phyloP scores from a whole-genome alignment of 2,329 filamentous ascomycete genomes.

The Beauveria varroae region DNA sequence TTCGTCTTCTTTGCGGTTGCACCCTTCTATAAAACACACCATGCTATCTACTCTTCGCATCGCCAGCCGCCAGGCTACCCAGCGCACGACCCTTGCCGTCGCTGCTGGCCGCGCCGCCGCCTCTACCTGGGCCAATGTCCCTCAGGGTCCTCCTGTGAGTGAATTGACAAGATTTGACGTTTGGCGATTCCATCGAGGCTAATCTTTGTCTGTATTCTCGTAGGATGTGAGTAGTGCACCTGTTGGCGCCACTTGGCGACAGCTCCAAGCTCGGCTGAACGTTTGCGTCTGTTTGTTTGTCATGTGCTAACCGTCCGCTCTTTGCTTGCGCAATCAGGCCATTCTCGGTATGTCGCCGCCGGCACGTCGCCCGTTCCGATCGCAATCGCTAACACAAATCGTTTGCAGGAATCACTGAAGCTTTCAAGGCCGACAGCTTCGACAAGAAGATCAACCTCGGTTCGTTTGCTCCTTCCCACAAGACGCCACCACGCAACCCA shows the following conservation, averaged over 20 bases:
- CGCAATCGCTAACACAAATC: conserved; percentile 17
- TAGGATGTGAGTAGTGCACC: conserved; percentile 31
- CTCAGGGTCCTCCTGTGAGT: conserved; percentile 87
- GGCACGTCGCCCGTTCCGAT: background rate
- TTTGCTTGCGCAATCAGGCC: conserved; percentile 42
- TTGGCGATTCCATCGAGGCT: conserved; percentile 11
- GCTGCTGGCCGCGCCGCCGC: conserved; percentile 47
- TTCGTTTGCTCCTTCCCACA: conserved; percentile 31
- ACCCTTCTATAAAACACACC: conserved; percentile 22
- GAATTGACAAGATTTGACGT: background rate
- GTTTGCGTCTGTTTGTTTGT: conserved; percentile 13
- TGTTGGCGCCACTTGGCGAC: background rate
- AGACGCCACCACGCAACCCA: conserved; percentile 4
- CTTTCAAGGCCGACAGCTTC: conserved; percentile 95
- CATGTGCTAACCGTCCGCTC: conserved; percentile 8
- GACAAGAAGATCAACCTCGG: conserved; percentile 96
- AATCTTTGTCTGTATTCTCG: conserved; percentile 10
- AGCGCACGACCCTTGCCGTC: conserved; percentile 33
- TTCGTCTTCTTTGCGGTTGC: background rate
- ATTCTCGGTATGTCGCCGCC: conserved; percentile 59
- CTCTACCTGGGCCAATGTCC: conserved; percentile 85
- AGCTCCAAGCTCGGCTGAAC: conserved; percentile 18
- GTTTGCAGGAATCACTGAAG: conserved; percentile 76
- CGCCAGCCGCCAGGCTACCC: conserved; percentile 41
- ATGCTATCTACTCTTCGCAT: conserved; percentile 52